Percentiles rank a stretch among this genome's conserved stretches.
Conservation (phyloP, 495 filamentous ascomycete genomes). For the Podospora australis region DNA sequence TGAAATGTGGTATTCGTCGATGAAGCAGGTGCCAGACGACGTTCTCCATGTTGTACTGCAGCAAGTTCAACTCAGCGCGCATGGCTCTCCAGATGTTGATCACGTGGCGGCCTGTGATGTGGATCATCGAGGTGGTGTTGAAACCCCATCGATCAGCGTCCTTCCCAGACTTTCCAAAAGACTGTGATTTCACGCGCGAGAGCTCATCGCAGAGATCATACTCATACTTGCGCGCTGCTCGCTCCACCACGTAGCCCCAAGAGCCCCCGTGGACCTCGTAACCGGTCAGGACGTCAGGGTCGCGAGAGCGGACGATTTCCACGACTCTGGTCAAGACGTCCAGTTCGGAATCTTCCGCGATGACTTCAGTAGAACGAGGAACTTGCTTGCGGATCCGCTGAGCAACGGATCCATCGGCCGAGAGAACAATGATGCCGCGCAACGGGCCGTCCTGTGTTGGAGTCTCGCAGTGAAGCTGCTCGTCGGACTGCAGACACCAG, state of each 20-base stretch:
- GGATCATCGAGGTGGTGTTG: constrained; percentile 80
- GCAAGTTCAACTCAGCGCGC: constrained; percentile 78
- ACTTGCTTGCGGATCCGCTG: constrained; percentile 41
- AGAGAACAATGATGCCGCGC: constrained; percentile 60
- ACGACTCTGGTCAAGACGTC: constrained; percentile 76
- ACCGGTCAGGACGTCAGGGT: constrained; percentile 91
- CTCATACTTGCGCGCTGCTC: constrained; percentile 78
- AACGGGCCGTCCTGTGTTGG: constrained; percentile 32
- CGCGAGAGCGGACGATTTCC: constrained; percentile 74
- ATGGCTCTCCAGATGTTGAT: constrained; percentile 98
- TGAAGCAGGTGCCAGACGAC: constrained; percentile 90
- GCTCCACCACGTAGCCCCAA: constrained; percentile 93
- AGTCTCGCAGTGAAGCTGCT: constrained; percentile 25
- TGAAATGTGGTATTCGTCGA: constrained; percentile 85
- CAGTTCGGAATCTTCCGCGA: constrained; percentile 71
- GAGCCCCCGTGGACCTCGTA: constrained; percentile 91
- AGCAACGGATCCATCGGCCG: constrained; percentile 49
- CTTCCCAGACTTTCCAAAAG: constrained; percentile 74
- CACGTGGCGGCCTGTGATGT: constrained; percentile 85
- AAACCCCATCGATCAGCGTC: constrained; percentile 88
- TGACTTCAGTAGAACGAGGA: constrained; percentile 48
- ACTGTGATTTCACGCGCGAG: constrained; percentile 77
- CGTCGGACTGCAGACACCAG: constrained; percentile 80
- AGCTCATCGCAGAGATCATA: constrained; percentile 87
- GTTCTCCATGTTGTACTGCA: constrained; percentile 96